Evolutionary conservation across 2,329 filamentous ascomycete genomes (phyloP), one percentile per base, ranked within the genome.

Genomic region (Aspergillus sp.): DNA sequence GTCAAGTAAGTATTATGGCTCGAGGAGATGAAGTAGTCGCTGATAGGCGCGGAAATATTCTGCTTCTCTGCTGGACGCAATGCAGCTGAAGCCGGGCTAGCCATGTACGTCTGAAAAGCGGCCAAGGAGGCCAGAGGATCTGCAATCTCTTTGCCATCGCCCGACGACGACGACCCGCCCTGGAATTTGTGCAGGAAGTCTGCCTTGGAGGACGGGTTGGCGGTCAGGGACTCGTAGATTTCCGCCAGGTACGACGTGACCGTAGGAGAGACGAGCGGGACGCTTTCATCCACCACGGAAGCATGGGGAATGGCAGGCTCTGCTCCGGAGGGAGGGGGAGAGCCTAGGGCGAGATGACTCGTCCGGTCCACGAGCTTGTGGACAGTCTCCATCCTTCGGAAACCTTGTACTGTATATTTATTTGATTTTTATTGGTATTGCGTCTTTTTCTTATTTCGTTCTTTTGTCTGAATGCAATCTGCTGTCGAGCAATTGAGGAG

Each of bases 1-100:
- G 83, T 83, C 38, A 95, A 73, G 64, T 95, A 96, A 0, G 90
- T 96, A 64, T 96, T 96, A 72, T 96, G 90, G 61, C 88, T 95
- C 55, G 88, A 94, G 52, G 85, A 94, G 64, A 96, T 90, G 66
- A 88, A 96, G 71, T 96, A 96, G 63, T 94, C 88, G 41, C 85
- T 87, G 48, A 94, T 75, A 3, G 88, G 86, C 44, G 78, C 79
- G 0, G 77, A 77, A 30, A 81, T 63, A 60, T 89, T 83, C 48
- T 79, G 73, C 52, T 69, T 59, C 29, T 69, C 56, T 26, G 66
- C 48, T 5, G 68, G 64, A 26, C 68, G 62, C 50, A 60, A 45
- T 5, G 71, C 75, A 54, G 69, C 71, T 5, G 71, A 70, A 9
- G 66, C 61, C 19, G 67, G 61, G 29, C 67, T 73, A 42, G 66